Percentiles rank a stretch among this genome's conserved stretches.
phyloP scores from a whole-genome alignment of 176 grass and related monocot species.

The Chrysopogon serrulatus region DNA sequence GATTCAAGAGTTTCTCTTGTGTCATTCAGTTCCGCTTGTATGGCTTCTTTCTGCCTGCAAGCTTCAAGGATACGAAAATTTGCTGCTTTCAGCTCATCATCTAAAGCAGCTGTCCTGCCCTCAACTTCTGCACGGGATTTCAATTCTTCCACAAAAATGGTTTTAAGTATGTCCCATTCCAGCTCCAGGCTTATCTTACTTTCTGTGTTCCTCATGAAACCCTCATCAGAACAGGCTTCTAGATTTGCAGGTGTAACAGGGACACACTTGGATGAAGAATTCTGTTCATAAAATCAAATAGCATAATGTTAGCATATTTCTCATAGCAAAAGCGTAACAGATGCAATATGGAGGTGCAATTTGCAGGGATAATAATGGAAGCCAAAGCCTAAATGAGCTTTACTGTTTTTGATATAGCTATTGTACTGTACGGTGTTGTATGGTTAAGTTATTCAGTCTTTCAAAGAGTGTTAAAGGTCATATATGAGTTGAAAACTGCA shows the following conservation, averaged over 20 bases:
- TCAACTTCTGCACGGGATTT: conserved; percentile 32
- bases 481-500: background rate
- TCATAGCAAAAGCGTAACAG: background rate
- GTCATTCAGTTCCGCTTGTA: conserved; percentile 27
- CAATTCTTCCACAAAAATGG: conserved; percentile 50
- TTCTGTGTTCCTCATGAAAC: conserved; percentile 19
- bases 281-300: conserved; percentile 24
- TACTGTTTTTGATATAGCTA: background rate
- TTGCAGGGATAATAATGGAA: background rate
- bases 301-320: background rate
- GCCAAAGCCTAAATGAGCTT: background rate
- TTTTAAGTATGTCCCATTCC: conserved; percentile 60
- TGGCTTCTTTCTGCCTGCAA: conserved; percentile 23
- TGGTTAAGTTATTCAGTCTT: background rate
- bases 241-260: conserved; percentile 6
- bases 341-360: background rate
- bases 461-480: background rate
- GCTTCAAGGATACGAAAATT: conserved; percentile 9
- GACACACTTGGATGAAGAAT: background rate
- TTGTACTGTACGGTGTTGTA: background rate
- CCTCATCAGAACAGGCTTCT: conserved; percentile 26
- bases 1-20: conserved; percentile 50
- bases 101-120: conserved; percentile 14
- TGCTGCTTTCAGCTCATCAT: conserved; percentile 26
- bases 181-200: conserved; percentile 49